Evolutionary conservation across 148 eudicot genomes (phyloP).

Genomic region (Chenopodium formosanum): DNA sequence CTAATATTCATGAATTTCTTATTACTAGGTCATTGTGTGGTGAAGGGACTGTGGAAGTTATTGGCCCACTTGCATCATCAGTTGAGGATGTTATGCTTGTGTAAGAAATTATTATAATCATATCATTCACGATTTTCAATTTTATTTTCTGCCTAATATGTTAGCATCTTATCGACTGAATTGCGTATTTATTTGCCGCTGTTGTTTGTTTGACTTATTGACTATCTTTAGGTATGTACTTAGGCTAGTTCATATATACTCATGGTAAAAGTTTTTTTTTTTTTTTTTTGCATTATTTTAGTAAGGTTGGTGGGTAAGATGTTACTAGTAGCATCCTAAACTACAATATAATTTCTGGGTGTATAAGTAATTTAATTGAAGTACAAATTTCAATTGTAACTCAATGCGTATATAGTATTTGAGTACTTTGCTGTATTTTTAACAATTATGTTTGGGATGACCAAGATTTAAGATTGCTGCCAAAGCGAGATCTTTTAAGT

Average conservation of each 20-base stretch:
- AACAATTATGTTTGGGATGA: not conserved
- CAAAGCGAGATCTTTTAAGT: not conserved
- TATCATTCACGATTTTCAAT: not conserved
- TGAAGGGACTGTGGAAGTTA: slow-evolving; percentile 86
- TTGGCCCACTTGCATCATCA: slow-evolving; percentile 87
- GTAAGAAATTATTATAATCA: slow-evolving; percentile 50
- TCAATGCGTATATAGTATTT: too few relatives aligned
- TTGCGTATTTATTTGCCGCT: not conserved
- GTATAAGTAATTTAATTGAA: too few relatives aligned
- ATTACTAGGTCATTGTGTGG: slow-evolving; percentile 66
- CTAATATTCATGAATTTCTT: slow-evolving; percentile 20
- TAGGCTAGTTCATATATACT: too few relatives aligned
- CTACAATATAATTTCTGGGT: too few relatives aligned
- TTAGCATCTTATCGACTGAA: not conserved
- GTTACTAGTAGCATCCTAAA: too few relatives aligned
- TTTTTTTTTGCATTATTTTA: too few relatives aligned
- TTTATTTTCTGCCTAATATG: not conserved
- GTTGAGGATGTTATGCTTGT: slow-evolving; percentile 90
- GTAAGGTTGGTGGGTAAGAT: too few relatives aligned
- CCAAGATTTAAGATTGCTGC: not conserved
- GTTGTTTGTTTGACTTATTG: not conserved
- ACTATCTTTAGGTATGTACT: not conserved
- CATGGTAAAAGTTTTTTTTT: too few relatives aligned
- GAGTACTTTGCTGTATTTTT: not conserved
- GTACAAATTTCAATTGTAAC: too few relatives aligned